Percentiles rank a stretch among this genome's conserved stretches.
Evolutionary conservation across 495 filamentous ascomycete species (phyloP).

Genomic region (Podospora fimiseda): DNA sequence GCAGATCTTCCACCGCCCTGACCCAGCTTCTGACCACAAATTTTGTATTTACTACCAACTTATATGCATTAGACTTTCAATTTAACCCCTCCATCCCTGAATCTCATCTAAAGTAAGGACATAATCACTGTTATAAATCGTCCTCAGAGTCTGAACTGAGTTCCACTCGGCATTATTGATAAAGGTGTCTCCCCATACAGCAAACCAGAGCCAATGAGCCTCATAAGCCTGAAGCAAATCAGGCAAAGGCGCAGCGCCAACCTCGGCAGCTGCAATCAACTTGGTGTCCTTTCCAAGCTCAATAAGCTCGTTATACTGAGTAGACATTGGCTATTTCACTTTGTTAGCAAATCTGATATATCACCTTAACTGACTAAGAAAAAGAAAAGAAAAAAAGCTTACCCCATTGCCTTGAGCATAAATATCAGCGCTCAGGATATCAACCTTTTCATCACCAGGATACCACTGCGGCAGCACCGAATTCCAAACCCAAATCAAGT

Average conservation of each 20-base stretch:
- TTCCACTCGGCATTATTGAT: slow-evolving; percentile 35
- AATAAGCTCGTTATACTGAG: slow-evolving; percentile 39
- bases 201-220: slow-evolving; percentile 43
- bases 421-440: slow-evolving; percentile 34
- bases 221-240: slow-evolving; percentile 35
- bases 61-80: too few relatives aligned
- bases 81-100: slow-evolving; percentile 26
- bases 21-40: too few relatives aligned
- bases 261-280: slow-evolving; percentile 41
- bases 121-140: slow-evolving; percentile 31
- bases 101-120: slow-evolving; percentile 39
- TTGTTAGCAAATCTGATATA: not conserved
- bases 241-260: slow-evolving; percentile 40
- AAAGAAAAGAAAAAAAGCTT: slow-evolving; percentile 6
- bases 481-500: slow-evolving; percentile 48
- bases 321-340: slow-evolving; percentile 26
- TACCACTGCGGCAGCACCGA: slow-evolving; percentile 41
- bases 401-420: slow-evolving; percentile 33
- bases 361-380: not conserved
- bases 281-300: slow-evolving; percentile 39
- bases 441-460: slow-evolving; percentile 37
- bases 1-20: too few relatives aligned
- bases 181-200: slow-evolving; percentile 37
- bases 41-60: too few relatives aligned
- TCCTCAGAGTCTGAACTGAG: slow-evolving; percentile 25